Conservation (phyloP, 768 basidiomycete species). For the Pholiota microspora region DNA sequence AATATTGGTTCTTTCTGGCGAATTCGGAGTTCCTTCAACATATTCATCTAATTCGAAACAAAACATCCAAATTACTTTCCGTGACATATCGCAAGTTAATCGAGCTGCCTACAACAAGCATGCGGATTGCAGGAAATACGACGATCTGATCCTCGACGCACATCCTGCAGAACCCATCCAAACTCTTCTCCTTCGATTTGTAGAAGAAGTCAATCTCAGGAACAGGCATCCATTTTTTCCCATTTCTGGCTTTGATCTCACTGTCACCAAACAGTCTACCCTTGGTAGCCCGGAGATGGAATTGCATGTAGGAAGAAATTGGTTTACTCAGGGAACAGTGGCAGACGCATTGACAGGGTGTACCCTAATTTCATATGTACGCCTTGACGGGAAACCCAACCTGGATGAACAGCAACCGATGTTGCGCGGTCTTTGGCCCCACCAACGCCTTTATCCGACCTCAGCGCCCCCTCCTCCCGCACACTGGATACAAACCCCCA, state of each 20-base stretch:
- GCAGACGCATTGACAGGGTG: neutral
- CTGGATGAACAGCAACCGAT: neutral
- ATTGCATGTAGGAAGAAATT: neutral
- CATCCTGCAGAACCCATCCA: neutral
- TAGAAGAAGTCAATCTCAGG: neutral
- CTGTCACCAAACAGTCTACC: neutral
- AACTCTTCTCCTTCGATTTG: neutral
- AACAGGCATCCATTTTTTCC: constrained; percentile 5
- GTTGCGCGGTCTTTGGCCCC: neutral
- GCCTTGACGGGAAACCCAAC: neutral
- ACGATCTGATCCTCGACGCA: neutral
- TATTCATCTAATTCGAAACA: neutral
- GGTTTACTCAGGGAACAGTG: constrained; percentile 1
- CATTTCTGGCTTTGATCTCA: neutral
- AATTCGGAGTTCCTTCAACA: neutral
- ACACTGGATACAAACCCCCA: neutral
- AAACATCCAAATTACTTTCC: neutral
- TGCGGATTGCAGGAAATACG: neutral
- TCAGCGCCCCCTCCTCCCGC: neutral
- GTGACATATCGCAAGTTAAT: neutral
- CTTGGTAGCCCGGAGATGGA: neutral
- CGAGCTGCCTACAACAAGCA: neutral
- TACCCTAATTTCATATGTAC: neutral
- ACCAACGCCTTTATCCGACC: neutral
- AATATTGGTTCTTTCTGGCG: neutral